These are phyloP conservation scores for Psilocybe cyanescens DNA, from an alignment of 768 basidiomycete genomes.

Conservation along the genomic window DNA sequence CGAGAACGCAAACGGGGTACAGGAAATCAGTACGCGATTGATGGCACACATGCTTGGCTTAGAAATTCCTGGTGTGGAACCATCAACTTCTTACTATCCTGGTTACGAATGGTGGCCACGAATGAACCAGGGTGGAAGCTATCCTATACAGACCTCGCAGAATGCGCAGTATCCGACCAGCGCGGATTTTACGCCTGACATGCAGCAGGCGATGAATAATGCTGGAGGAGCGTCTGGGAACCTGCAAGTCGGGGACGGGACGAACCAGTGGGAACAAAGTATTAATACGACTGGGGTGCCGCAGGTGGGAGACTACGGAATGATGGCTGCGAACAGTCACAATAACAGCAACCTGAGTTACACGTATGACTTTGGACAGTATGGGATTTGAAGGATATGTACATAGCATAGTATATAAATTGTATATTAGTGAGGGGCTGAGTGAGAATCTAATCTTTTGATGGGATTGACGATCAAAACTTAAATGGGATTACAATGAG, in stretches of 20 bases:
- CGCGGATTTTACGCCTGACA: conserved; percentile 17
- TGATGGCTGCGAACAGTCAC: conserved; percentile 17
- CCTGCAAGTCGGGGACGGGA: conserved; percentile 1
- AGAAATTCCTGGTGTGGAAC: conserved; percentile 66
- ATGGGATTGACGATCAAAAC: conserved; percentile 19
- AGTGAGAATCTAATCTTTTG: conserved; percentile 17
- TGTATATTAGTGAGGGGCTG: conserved; percentile 4
- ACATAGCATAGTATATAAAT: conserved; percentile 5
- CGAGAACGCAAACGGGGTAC: conserved; percentile 48
- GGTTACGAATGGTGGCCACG: conserved; percentile 75
- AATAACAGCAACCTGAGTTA: conserved; percentile 27
- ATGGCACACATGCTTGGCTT: conserved; percentile 78
- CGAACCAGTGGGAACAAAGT: conserved; percentile 17
- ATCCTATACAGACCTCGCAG: conserved; percentile 10
- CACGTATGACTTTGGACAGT: conserved; percentile 34
- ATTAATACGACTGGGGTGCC: conserved; percentile 14
- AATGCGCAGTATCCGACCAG: conserved; percentile 18
- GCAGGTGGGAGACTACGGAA: conserved; percentile 16
- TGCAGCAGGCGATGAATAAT: conserved; percentile 19
- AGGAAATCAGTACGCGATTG: conserved; percentile 64
- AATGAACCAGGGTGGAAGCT: conserved; percentile 27
- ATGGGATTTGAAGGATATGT: conserved; percentile 23
- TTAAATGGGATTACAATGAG: conserved; percentile 16
- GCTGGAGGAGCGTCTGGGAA: conserved; percentile 6
- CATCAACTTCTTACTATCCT: conserved; percentile 57